phyloP scores from a whole-genome alignment of 805 yeast genomes.

The Ascoidea asiatica region DNA sequence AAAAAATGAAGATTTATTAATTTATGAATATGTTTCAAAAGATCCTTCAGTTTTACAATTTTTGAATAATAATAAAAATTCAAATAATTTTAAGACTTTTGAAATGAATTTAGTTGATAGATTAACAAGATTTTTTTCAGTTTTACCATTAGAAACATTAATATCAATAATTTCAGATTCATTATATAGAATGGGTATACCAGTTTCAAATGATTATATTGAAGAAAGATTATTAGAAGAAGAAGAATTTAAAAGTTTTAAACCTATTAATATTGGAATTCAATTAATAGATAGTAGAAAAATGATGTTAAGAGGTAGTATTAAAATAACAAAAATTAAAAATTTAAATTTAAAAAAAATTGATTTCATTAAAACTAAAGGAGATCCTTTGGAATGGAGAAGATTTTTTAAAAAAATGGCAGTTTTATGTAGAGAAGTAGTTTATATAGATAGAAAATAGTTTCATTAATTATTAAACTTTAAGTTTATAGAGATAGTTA shows the following conservation, averaged over 20 bases:
- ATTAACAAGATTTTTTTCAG: constrained; percentile 39
- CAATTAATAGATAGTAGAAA: constrained; percentile 31
- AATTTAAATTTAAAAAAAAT: constrained; percentile 30
- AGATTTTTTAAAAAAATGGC: constrained; percentile 45
- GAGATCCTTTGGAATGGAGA: constrained; percentile 70
- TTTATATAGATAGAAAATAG: constrained; percentile 26
- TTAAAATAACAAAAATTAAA: constrained; percentile 27
- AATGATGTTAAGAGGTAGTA: constrained; percentile 30
- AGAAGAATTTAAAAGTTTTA: constrained; percentile 13
- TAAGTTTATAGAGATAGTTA: no score
- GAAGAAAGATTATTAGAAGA: background rate
- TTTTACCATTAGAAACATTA: constrained; percentile 27
- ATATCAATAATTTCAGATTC: constrained; percentile 27
- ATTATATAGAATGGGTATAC: constrained; percentile 27
- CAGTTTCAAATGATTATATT: constrained; percentile 13
- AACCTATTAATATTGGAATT: constrained; percentile 24
- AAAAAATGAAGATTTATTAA: constrained; percentile 19
- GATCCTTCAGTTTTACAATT: constrained; percentile 42
- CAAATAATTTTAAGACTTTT: background rate
- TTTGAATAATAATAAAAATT: constrained; percentile 12
- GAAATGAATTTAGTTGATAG: constrained; percentile 23
- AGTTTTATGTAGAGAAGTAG: constrained; percentile 41
- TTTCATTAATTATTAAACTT: no score
- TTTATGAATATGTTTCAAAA: constrained; percentile 25
- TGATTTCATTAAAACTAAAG: constrained; percentile 39